phyloP scores from a whole-genome alignment of 257 asterid species.

The Petunia secreta region DNA sequence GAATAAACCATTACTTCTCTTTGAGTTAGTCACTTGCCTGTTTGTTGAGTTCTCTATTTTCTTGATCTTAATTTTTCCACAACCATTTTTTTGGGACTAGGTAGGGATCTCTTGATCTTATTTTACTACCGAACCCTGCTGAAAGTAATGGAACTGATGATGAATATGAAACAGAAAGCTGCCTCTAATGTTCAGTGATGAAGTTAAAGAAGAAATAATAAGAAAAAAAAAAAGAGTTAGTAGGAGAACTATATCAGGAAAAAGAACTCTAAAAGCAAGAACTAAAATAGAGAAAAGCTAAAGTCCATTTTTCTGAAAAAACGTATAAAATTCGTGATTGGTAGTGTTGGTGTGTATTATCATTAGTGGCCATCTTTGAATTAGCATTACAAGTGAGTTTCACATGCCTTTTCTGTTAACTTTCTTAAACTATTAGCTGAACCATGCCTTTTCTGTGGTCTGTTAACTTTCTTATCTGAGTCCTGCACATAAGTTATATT shows the following conservation, averaged over 20 bases:
- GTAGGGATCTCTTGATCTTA: too few relatives aligned
- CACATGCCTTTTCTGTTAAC: too few relatives aligned
- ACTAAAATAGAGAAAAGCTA: too few relatives aligned
- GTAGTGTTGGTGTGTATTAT: too few relatives aligned
- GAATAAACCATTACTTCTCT: constrained; percentile 58
- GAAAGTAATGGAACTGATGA: neutral
- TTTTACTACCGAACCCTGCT: neutral
- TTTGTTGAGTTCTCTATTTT: constrained; percentile 51
- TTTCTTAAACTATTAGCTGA: too few relatives aligned
- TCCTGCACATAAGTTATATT: too few relatives aligned
- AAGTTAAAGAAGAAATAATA: constrained; percentile 10
- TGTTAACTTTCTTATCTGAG: too few relatives aligned
- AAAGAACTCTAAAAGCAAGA: constrained; percentile 21
- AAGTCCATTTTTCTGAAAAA: too few relatives aligned
- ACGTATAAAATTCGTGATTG: too few relatives aligned
- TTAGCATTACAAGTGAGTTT: too few relatives aligned
- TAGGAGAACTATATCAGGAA: constrained; percentile 38
- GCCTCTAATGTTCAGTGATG: neutral
- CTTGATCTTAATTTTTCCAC: constrained; percentile 57
- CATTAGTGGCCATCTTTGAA: too few relatives aligned
- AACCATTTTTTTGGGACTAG: constrained; percentile 13
- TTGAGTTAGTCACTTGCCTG: constrained; percentile 59
- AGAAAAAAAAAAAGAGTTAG: neutral
- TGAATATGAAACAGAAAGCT: neutral
- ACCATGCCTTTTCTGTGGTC: too few relatives aligned